Evolutionary conservation across 2,329 filamentous ascomycete genomes (phyloP).

Genomic region (Talaromyces verruculosus): DNA sequence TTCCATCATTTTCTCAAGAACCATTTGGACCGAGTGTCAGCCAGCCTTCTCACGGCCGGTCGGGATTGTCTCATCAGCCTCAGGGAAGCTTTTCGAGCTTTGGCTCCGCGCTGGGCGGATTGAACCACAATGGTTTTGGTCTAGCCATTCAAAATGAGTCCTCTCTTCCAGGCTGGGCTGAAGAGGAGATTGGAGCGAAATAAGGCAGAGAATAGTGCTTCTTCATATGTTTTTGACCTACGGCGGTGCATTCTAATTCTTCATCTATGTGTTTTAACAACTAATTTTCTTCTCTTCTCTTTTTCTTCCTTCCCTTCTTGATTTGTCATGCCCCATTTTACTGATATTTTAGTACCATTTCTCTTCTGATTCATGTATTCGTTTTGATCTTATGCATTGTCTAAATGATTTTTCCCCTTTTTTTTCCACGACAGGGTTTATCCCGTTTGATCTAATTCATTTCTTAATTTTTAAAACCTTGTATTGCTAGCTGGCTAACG

Average conservation of each 20-base stretch:
- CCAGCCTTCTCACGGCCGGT: constrained; percentile 37
- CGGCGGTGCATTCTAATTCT: constrained; percentile 18
- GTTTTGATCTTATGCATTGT: constrained; percentile 28
- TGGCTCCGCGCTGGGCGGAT: constrained; percentile 58
- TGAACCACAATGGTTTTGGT: constrained; percentile 59
- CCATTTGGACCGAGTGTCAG: constrained; percentile 49
- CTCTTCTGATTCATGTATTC: constrained; percentile 30
- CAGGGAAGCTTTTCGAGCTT: constrained; percentile 59
- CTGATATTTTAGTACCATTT: constrained; percentile 23
- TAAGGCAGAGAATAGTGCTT: constrained; percentile 27
- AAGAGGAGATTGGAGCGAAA: constrained; percentile 62
- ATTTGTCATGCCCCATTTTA: constrained; percentile 24
- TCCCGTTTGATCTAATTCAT: constrained; percentile 9
- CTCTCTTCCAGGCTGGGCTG: constrained; percentile 62
- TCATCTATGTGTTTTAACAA: constrained; percentile 19
- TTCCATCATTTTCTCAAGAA: constrained; percentile 70
- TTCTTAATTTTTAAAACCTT: constrained; percentile 29
- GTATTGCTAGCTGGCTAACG: constrained; percentile 44
- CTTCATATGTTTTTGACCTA: constrained; percentile 4
- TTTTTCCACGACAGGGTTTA: constrained; percentile 23
- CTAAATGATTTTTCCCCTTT: constrained; percentile 24
- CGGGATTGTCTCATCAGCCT: constrained; percentile 42
- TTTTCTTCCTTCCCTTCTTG: constrained; percentile 9
- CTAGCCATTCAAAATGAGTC: constrained; percentile 60
- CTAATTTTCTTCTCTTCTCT: constrained; percentile 22